phyloP scores from a whole-genome alignment of 2,329 filamentous ascomycete species.

The Neonectria neomacrospora region DNA sequence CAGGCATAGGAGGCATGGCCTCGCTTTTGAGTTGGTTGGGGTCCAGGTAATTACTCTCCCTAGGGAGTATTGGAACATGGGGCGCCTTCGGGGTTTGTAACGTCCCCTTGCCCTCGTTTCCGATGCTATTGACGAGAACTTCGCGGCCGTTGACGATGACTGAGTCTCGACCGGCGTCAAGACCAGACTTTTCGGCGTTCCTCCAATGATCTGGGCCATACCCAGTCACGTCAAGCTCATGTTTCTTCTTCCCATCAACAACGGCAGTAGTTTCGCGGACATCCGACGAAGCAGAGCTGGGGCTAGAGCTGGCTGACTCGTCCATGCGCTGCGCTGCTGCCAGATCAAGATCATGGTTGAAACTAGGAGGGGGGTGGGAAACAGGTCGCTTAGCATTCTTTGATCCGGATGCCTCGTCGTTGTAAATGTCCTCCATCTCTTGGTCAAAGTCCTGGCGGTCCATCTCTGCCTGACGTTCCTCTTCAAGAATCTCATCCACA shows the following conservation, averaged over 20 bases:
- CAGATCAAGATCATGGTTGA: slow-evolving; percentile 73
- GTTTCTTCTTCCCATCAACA: slow-evolving; percentile 69
- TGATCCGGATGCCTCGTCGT: slow-evolving; percentile 50
- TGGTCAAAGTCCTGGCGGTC: slow-evolving; percentile 67
- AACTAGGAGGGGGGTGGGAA: slow-evolving; percentile 59
- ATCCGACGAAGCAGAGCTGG: slow-evolving; percentile 35
- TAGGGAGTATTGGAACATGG: slow-evolving; percentile 37
- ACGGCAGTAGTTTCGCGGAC: slow-evolving; percentile 42
- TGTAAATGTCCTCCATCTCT: slow-evolving; percentile 72
- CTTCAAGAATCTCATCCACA: slow-evolving; percentile 88
- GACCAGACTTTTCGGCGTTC: slow-evolving; percentile 67
- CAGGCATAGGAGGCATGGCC: slow-evolving; percentile 68
- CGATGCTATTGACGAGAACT: slow-evolving; percentile 73
- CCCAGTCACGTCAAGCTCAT: slow-evolving; percentile 81
- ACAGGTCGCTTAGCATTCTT: slow-evolving; percentile 51
- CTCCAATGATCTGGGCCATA: slow-evolving; percentile 82
- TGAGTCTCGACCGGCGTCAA: slow-evolving; percentile 76
- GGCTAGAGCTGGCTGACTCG: slow-evolving; percentile 26
- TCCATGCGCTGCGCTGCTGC: slow-evolving; percentile 62
- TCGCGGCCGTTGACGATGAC: slow-evolving; percentile 75
- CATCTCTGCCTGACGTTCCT: slow-evolving; percentile 75
- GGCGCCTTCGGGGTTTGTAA: slow-evolving; percentile 56
- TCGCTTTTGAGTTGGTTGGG: slow-evolving; percentile 54
- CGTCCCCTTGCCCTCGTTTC: slow-evolving; percentile 72
- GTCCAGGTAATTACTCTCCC: slow-evolving; percentile 49